Conservation (phyloP, 352 stramenopile genomes). For the Plasmopara muralis region DNA sequence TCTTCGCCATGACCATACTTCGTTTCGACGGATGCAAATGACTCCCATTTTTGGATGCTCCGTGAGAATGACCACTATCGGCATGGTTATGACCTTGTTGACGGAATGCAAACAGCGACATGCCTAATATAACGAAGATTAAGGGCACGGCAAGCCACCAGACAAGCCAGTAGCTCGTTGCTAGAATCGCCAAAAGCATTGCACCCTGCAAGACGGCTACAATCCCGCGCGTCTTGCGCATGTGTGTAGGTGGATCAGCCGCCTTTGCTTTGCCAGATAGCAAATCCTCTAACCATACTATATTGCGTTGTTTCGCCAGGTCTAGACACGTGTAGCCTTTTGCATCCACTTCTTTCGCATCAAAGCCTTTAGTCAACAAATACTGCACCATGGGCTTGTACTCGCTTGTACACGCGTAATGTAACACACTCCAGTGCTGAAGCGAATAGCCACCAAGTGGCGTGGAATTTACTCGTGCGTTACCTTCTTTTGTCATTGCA, state of each 20-base stretch:
- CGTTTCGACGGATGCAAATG: slow-evolving; percentile 43
- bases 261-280: slow-evolving; percentile 33
- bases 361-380: slow-evolving; percentile 46
- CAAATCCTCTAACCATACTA: slow-evolving; percentile 44
- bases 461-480: slow-evolving; percentile 11
- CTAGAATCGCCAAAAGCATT: slow-evolving; percentile 44
- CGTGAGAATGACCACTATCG: slow-evolving; percentile 31
- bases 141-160: slow-evolving; percentile 65
- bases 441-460: slow-evolving; percentile 30
- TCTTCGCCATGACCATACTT: slow-evolving; percentile 26
- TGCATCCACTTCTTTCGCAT: slow-evolving; percentile 39
- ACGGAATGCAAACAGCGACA: slow-evolving; percentile 42
- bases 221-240: slow-evolving; percentile 43
- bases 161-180: slow-evolving; percentile 56
- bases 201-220: slow-evolving; percentile 44
- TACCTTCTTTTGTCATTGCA: slow-evolving; percentile 12
- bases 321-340: slow-evolving; percentile 41
- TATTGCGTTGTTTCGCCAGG: slow-evolving; percentile 28
- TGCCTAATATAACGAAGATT: slow-evolving; percentile 44
- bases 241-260: slow-evolving; percentile 39
- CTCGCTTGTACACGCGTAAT: slow-evolving; percentile 56
- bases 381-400: slow-evolving; percentile 71
- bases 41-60: slow-evolving; percentile 26
- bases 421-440: slow-evolving; percentile 34
- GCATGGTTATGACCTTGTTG: slow-evolving; percentile 28